Base-by-base conservation (phyloP, 2,329 filamentous ascomycete species). In the Penicillium sp. region DNA sequence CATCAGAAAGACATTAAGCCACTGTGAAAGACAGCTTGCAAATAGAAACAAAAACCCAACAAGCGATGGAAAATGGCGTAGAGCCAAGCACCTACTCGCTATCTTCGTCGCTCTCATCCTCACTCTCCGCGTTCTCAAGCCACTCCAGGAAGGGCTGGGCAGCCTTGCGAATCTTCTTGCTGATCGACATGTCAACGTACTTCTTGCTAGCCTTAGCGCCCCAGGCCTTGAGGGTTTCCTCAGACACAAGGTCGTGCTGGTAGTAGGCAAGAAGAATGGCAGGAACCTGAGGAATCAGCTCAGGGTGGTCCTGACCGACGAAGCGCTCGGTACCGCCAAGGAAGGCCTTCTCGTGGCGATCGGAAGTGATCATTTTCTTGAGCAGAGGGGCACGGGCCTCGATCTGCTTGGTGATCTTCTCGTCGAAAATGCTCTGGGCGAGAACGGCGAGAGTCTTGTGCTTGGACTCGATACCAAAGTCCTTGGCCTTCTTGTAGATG, bases 121-220 rank as follows among this genome's bases (percentile, higher is more conserved):
- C 86, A 62, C 83, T 86, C 75, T 93, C 90, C 53, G 93, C 93
- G 77, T 90, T 91, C 67, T 91, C 86, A 57, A 98, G 91, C 93
- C 93, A 98, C 69, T 88, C 90, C 71, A 97, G 84, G 85, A 99
- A 99, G 63, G 91, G 88, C 81, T 96, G 90, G 53, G 95, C 92
- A 64, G 91, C 90, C 83, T 96, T 93, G 80, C 93, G 92, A 62
- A 98, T 92, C 84, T 96, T 96, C 84, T 92, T 93, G 80, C 92
- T 96, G 60, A 88, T 93, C 59, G 88, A 75, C 60, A 96, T 78
- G 74, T 98, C 93, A 67, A 96, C 91, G 75, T 98, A 98, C 82
- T 97, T 97, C 88, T 96, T 97, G 86, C 92, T 96, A 58, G 93
- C 92, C 84, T 95, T 96, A 73, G 85, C 84, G 64, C 93, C 93